Percentiles rank a stretch among this genome's conserved stretches.
phyloP scores from a whole-genome alignment of 2,329 filamentous ascomycete genomes.

The Arthrobotrys pseudoclavata region DNA sequence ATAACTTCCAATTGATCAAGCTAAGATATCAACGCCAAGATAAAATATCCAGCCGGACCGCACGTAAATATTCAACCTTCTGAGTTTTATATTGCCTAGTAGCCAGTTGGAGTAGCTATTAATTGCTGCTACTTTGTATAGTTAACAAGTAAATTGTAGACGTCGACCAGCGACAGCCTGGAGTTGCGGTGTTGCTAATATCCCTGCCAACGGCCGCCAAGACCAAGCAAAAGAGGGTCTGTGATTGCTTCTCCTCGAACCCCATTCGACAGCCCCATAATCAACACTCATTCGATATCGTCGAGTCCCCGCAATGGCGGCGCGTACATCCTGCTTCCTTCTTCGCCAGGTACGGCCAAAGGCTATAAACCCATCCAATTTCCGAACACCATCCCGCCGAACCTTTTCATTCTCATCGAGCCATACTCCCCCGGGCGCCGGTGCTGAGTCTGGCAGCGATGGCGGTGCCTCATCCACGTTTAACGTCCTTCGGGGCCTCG shows the following conservation, averaged over 20 bases:
- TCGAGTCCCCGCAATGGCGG: slow-evolving; percentile 33
- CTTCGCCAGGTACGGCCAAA: slow-evolving; percentile 50
- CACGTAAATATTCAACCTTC: too few relatives aligned
- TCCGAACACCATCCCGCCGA: slow-evolving; percentile 40
- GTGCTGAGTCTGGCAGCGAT: slow-evolving; percentile 44
- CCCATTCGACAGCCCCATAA: background rate
- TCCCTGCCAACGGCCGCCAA: slow-evolving; percentile 12
- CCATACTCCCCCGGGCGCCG: slow-evolving; percentile 33
- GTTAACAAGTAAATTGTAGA: background rate
- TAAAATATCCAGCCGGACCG: too few relatives aligned
- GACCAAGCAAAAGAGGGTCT: background rate
- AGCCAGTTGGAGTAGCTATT: too few relatives aligned
- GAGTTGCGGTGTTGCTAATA: background rate
- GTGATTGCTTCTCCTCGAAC: slow-evolving; percentile 2
- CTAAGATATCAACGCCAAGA: too few relatives aligned
- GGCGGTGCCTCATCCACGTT: slow-evolving; percentile 42
- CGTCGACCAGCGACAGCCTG: background rate
- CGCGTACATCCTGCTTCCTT: slow-evolving; percentile 49
- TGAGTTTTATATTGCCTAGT: too few relatives aligned
- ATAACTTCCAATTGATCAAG: too few relatives aligned
- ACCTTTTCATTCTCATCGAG: slow-evolving; percentile 46
- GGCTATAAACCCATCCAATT: slow-evolving; percentile 16
- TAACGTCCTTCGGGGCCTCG: slow-evolving; percentile 66
- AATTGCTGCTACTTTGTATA: too few relatives aligned
- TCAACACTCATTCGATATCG: background rate